phyloP scores from a whole-genome alignment of 805 yeast species.

The Lipomyces mesembrius region DNA sequence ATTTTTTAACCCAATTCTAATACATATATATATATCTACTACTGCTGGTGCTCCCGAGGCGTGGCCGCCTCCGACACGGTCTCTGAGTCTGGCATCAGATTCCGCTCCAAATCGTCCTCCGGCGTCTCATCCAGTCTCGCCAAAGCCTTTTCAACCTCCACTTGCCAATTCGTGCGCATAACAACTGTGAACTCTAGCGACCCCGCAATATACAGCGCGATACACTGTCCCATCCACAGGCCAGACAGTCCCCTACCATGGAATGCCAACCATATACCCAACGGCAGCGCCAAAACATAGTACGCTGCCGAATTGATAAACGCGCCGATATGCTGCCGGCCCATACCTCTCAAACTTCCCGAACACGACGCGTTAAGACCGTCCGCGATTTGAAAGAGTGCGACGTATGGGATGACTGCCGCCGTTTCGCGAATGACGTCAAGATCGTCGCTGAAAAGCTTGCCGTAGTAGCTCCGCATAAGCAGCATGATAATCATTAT shows the following conservation, averaged over 20 bases:
- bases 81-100: not conserved
- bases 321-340: slow-evolving; percentile 75
- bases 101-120: slow-evolving; percentile 13
- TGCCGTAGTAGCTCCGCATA: slow-evolving; percentile 57
- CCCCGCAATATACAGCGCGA: slow-evolving; percentile 38
- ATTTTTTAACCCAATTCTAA: not conserved
- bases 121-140: slow-evolving; percentile 35
- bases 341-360: slow-evolving; percentile 77
- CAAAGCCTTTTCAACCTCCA: slow-evolving; percentile 37
- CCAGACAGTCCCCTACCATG: slow-evolving; percentile 59
- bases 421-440: slow-evolving; percentile 60
- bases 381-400: slow-evolving; percentile 69
- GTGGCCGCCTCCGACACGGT: not conserved
- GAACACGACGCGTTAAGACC: slow-evolving; percentile 72
- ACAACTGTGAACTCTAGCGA: slow-evolving; percentile 35
- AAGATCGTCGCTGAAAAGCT: slow-evolving; percentile 64
- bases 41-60: too few relatives aligned
- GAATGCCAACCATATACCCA: slow-evolving; percentile 64
- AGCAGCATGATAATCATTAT: slow-evolving; percentile 50
- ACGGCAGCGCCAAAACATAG: slow-evolving; percentile 71
- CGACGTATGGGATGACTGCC: slow-evolving; percentile 63
- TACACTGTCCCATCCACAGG: slow-evolving; percentile 74
- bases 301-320: slow-evolving; percentile 69
- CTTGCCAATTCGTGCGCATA: slow-evolving; percentile 36
- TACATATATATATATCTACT: not conserved